A percentile compares a stretch with the other conserved stretches of the same genome.
phyloP scores from a whole-genome alignment of 257 asterid genomes.

The Dorcoceras hygrometricum region DNA sequence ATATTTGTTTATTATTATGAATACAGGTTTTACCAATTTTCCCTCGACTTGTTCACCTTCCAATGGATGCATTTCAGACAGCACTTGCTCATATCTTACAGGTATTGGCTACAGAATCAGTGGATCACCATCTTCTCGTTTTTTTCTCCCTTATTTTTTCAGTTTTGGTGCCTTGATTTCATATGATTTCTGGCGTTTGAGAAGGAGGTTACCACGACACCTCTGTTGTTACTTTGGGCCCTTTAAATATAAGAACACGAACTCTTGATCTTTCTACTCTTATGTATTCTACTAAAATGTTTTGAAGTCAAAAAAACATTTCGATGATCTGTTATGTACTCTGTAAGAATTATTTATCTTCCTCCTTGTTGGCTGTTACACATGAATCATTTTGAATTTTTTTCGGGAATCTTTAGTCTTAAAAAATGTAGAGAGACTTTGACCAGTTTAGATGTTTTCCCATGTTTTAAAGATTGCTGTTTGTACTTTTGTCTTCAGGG shows the following conservation, averaged over 20 bases:
- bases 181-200: background rate
- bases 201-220: background rate
- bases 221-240: background rate
- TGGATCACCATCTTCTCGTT: constrained; percentile 6
- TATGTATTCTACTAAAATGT: background rate
- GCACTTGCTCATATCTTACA: constrained; percentile 95
- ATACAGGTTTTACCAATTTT: constrained; percentile 87
- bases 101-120: constrained; percentile 39
- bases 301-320: background rate
- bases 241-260: background rate
- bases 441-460: constrained; percentile 18
- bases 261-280: background rate
- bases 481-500: constrained; percentile 56
- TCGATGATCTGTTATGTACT: constrained; percentile 2
- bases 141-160: background rate
- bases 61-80: constrained; percentile 83
- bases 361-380: constrained; percentile 9
- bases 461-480: constrained; percentile 18
- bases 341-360: constrained; percentile 16
- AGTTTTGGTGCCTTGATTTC: constrained; percentile 11
- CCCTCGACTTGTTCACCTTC: constrained; percentile 89
- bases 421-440: constrained; percentile 9
- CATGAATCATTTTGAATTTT: constrained; percentile 6
- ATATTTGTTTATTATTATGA: constrained; percentile 17
- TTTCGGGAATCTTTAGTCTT: background rate